A percentile compares a stretch with the other conserved stretches of the same genome.
These are phyloP conservation scores for Capsicum chinense DNA, from an alignment of 257 asterid species.

Conservation along the genomic window DNA sequence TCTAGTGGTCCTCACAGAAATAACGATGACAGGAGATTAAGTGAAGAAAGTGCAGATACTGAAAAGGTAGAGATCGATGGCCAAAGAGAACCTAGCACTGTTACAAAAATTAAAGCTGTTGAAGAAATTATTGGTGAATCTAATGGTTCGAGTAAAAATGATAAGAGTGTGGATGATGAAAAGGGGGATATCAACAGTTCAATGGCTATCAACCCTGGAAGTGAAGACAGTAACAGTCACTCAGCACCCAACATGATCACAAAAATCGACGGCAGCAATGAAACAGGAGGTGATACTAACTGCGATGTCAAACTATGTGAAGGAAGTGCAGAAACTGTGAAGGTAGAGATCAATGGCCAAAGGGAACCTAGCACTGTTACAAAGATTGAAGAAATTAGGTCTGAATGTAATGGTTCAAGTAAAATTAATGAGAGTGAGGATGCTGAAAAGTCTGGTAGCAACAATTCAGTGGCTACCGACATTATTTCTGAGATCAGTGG, in stretches of 20 bases:
- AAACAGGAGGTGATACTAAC: constrained; percentile 11
- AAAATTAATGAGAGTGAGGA: not conserved
- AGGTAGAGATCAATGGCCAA: constrained; percentile 19
- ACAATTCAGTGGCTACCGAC: not conserved
- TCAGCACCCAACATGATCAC: not conserved
- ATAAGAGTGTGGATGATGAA: constrained; percentile 21
- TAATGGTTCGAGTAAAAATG: constrained; percentile 19
- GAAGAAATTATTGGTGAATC: constrained; percentile 20
- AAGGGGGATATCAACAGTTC: constrained; percentile 2
- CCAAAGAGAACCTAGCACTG: constrained; percentile 4
- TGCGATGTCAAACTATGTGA: constrained; percentile 14
- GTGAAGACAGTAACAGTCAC: constrained; percentile 1
- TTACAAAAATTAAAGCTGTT: not conserved
- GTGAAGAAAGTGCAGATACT: constrained; percentile 18
- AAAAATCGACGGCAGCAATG: constrained; percentile 14
- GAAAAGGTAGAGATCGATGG: constrained; percentile 6
- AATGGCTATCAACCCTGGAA: constrained; percentile 5
- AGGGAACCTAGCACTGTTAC: not conserved
- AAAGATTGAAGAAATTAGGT: not conserved
- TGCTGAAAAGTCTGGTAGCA: constrained; percentile 24
- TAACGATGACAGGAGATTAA: not conserved
- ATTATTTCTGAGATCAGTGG: not conserved
- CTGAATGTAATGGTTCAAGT: constrained; percentile 9
- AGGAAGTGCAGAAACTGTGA: constrained; percentile 23
- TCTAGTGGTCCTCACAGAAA: constrained; percentile 16